Evolutionary conservation across 768 basidiomycete species (phyloP).

Genomic region (Termitomyces sp.): DNA sequence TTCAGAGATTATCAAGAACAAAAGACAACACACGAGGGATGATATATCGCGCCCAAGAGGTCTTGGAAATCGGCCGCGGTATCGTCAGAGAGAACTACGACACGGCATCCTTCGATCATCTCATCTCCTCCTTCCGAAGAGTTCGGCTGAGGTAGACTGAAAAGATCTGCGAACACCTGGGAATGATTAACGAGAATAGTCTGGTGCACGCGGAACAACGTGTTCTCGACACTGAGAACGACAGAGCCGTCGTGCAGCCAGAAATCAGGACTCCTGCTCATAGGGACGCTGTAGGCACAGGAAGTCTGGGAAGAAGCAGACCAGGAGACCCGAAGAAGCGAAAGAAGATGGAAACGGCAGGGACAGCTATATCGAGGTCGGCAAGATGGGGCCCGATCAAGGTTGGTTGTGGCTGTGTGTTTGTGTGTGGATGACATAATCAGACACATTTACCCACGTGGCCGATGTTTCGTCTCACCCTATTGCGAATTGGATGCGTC

Average conservation of each 20-base stretch:
- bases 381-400: not conserved
- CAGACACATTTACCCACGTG: not conserved
- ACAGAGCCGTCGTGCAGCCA: constrained; percentile 45
- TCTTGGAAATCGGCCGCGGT: constrained; percentile 39
- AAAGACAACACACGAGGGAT: constrained; percentile 31
- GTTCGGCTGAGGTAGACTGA: constrained; percentile 49
- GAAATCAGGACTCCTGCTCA: constrained; percentile 20
- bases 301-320: not conserved
- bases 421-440: not conserved
- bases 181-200: constrained; percentile 48
- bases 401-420: not conserved
- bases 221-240: constrained; percentile 31
- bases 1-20: not conserved
- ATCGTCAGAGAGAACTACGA: constrained; percentile 43
- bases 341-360: not conserved
- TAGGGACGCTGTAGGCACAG: not conserved
- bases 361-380: not conserved
- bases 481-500: not conserved
- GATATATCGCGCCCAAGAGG: constrained; percentile 47
- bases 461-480: not conserved
- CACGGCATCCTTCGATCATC: constrained; percentile 42
- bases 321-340: not conserved
- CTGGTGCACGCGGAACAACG: constrained; percentile 39
- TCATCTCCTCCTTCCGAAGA: constrained; percentile 17
- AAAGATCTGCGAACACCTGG: constrained; percentile 59